Evolutionary conservation across 2,329 filamentous ascomycete species (phyloP), one percentile per base, ranked within the genome.

Genomic region (Zymoseptoria passerinii): DNA sequence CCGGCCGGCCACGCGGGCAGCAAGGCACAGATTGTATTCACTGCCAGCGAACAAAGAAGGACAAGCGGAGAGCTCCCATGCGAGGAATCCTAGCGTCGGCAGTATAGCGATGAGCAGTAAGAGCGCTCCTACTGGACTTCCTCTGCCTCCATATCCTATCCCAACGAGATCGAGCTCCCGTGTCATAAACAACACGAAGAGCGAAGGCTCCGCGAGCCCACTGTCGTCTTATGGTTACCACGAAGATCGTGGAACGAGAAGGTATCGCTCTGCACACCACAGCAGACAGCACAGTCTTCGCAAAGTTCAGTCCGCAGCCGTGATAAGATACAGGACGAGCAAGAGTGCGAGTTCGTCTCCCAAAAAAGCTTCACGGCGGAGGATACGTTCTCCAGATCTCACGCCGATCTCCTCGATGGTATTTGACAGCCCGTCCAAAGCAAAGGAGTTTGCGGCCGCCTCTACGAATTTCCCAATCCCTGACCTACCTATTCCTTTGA

Each of bases 101-200:
- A 90, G 84, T 58, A 59, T 68, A 57, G 66, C 65, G 9, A 73
- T 72, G 40, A 74, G 72, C 59, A 70, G 60, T 52, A 63, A 65
- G 55, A 72, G 73, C 59, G 64, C 66, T 20, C 63, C 68, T 23
- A 68, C 72, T 16, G 72, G 44, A 4, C 28, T 60, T 18, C 53
- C 63, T 13, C 59, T 75, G 55, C 92, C 94, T 28, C 94, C 94
- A 0, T 96, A 95, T 77, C 92, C 94, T 0, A 95, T 99, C 6
- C 94, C 94, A 0, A 87, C 86, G 2, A 81, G 94, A 58, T 89
- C 90, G 28, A 97, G 92, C 73, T 99, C 92, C 5, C 84, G 91
- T 60, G 86, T 87, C n/a, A 35, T 67, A 81, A 86, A 84, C 0
- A 74, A 85, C 60, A 86, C 82, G 64, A 77, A 81, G 54, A 91